Conservation (phyloP, 768 basidiomycete species). For the Russula brevipes region DNA sequence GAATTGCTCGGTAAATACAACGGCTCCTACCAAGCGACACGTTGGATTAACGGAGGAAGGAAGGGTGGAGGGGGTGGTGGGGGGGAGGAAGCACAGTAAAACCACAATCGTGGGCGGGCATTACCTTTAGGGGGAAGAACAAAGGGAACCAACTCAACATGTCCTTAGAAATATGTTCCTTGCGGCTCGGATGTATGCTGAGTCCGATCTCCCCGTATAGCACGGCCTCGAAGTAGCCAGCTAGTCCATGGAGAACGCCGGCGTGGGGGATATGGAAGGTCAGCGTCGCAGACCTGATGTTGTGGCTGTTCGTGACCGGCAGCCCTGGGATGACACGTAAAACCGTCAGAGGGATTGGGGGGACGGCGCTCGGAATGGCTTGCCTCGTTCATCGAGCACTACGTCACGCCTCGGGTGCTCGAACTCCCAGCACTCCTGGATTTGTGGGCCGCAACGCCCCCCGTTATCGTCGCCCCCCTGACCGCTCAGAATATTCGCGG, state of each 20-base stretch:
- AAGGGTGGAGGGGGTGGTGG: neutral
- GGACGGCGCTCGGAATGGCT: constrained; percentile 16
- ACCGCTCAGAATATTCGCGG: constrained; percentile 83
- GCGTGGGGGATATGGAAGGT: constrained; percentile 93
- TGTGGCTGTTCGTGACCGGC: constrained; percentile 94
- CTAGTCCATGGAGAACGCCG: constrained; percentile 88
- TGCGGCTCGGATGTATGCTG: constrained; percentile 89
- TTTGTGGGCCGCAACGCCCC: constrained; percentile 69
- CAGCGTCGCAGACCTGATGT: constrained; percentile 79
- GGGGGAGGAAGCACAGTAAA: neutral
- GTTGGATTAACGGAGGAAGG: neutral
- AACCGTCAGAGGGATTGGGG: neutral
- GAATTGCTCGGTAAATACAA: constrained; percentile 89
- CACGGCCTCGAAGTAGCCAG: constrained; percentile 95
- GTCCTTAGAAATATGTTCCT: constrained; percentile 81
- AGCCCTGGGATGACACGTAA: constrained; percentile 48
- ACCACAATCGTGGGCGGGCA: constrained; percentile 29
- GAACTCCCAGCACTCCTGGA: constrained; percentile 98
- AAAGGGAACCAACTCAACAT: constrained; percentile 99
- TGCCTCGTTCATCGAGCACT: constrained; percentile 67
- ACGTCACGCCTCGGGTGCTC: constrained; percentile 86
- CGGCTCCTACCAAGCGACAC: constrained; percentile 59
- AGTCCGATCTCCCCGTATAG: constrained; percentile 87
- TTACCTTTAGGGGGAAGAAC: constrained; percentile 88
- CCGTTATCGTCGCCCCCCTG: constrained; percentile 50